Evolutionary conservation across 164 flowering plant species (phyloP).

Genomic region (Hamamelis virginiana): DNA sequence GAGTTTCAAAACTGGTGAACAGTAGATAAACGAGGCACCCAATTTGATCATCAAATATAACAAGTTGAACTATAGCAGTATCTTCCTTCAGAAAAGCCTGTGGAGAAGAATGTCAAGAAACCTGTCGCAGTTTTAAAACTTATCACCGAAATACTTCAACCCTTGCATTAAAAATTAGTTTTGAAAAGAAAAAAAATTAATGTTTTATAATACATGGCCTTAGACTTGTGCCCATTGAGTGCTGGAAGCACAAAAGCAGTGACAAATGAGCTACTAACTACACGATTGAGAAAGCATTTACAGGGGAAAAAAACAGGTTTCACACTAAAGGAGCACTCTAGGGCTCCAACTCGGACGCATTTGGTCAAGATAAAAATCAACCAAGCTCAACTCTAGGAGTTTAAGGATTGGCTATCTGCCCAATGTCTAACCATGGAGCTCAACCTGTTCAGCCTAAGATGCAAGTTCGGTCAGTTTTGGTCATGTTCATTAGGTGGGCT

Average conservation of each 20-base stretch:
- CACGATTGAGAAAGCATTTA: no score
- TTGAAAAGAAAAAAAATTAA: not conserved
- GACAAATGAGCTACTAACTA: no score
- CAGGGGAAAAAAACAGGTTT: no score
- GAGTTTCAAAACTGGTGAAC: constrained; percentile 85
- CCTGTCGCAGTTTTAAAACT: constrained; percentile 67
- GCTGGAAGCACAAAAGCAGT: no score
- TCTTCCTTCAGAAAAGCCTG: constrained; percentile 96
- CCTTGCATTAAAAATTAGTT: constrained; percentile 9
- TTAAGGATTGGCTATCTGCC: no score
- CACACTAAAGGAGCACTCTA: no score
- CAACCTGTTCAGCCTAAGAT: not conserved
- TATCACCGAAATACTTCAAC: constrained; percentile 38
- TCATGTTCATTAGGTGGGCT: not conserved
- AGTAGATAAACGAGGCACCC: constrained; percentile 88
- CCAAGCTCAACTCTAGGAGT: no score
- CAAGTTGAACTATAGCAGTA: constrained; percentile 83
- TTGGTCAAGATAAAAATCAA: no score
- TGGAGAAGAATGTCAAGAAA: constrained; percentile 80
- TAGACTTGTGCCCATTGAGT: not conserved
- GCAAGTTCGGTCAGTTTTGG: not conserved
- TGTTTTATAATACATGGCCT: not conserved
- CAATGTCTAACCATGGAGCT: no score
- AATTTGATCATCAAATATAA: constrained; percentile 87
- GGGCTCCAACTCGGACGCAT: no score